Conservation (phyloP, 441 rosid genomes). For the Breynia disticha region DNA sequence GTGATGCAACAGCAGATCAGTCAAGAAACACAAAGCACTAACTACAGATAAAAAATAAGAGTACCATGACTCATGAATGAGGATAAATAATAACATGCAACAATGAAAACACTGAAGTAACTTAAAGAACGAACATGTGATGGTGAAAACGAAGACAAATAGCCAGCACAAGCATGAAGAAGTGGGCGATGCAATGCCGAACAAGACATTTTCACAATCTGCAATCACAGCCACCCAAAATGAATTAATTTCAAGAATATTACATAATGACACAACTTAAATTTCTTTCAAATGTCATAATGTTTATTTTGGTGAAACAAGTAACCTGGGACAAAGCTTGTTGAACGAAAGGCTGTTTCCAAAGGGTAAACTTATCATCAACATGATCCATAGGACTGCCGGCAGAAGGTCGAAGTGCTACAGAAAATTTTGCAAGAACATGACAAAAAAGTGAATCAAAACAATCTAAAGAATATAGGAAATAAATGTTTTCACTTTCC, state of each 20-base stretch:
- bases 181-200: constrained; percentile 57
- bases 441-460: constrained; percentile 15
- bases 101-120: constrained; percentile 8
- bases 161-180: constrained; percentile 72
- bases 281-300: neutral
- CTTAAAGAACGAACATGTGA: constrained; percentile 57
- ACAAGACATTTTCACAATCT: constrained; percentile 64
- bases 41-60: neutral
- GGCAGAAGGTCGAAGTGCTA: constrained; percentile 64
- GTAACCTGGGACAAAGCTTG: constrained; percentile 72
- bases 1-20: neutral
- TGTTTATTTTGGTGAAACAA: neutral
- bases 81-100: neutral
- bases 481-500: constrained; percentile 5
- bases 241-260: constrained; percentile 8
- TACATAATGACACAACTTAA: constrained; percentile 4
- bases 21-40: neutral
- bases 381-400: constrained; percentile 39
- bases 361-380: constrained; percentile 54
- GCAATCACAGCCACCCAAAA: constrained; percentile 28
- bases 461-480: constrained; percentile 11
- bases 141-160: constrained; percentile 68
- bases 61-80: neutral
- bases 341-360: constrained; percentile 67
- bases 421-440: constrained; percentile 10